Evolutionary conservation across 108 stramenopile species (phyloP).

Genomic region (Licmophora abbreviata): DNA sequence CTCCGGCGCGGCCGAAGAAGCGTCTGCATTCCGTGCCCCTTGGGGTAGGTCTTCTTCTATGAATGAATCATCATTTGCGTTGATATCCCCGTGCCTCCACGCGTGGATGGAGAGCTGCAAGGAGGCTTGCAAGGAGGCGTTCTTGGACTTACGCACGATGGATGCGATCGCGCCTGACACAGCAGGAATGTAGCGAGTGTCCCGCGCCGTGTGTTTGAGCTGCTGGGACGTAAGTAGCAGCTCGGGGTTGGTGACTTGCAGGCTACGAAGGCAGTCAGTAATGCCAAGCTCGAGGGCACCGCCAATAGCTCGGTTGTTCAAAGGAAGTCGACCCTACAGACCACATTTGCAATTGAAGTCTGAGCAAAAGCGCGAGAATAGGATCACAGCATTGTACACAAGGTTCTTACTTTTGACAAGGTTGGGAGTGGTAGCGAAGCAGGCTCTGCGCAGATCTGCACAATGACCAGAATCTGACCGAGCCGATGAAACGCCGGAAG

Average conservation of each 20-base stretch:
- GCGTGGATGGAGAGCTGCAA: neutral
- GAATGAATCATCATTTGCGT: no score
- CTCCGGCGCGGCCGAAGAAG: no score
- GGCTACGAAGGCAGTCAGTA: slow-evolving; percentile 50
- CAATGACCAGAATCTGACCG: slow-evolving; percentile 53
- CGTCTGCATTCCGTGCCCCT: no score
- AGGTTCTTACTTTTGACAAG: slow-evolving; percentile 53
- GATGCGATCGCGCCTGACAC: slow-evolving; percentile 49
- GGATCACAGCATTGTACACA: neutral
- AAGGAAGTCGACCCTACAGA: slow-evolving; percentile 58
- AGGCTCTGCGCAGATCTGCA: slow-evolving; percentile 66
- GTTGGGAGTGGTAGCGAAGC: slow-evolving; percentile 72
- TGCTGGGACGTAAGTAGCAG: slow-evolving; percentile 61
- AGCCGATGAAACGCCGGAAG: slow-evolving; percentile 64
- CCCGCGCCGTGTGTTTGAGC: slow-evolving; percentile 55
- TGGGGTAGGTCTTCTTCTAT: no score
- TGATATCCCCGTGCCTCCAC: no score
- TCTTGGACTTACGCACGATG: slow-evolving; percentile 35
- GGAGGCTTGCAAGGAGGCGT: neutral
- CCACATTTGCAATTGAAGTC: neutral
- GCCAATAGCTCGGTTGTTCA: slow-evolving; percentile 58
- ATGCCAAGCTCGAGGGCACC: slow-evolving; percentile 55
- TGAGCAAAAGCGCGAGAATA: neutral
- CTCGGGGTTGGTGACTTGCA: slow-evolving; percentile 58
- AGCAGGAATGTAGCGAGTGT: slow-evolving; percentile 58